phyloP scores from a whole-genome alignment of 805 yeast species.

The Phaffomyces opuntiae region DNA sequence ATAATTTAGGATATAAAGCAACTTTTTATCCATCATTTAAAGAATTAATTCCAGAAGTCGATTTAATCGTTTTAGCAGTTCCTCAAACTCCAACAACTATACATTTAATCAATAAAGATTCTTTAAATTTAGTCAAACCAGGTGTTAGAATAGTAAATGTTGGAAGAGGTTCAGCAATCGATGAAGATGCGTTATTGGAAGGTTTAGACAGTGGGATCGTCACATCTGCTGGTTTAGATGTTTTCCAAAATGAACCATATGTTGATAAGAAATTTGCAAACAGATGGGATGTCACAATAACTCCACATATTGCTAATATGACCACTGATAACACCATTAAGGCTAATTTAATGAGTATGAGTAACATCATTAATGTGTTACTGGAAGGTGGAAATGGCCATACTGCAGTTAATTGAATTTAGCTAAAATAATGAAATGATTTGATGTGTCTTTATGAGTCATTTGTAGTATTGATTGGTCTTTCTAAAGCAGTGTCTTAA shows the following conservation, averaged over 20 bases:
- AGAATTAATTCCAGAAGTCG: slow-evolving; percentile 34
- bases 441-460: background rate
- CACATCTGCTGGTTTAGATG: slow-evolving; percentile 66
- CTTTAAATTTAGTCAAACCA: slow-evolving; percentile 40
- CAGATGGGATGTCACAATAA: slow-evolving; percentile 55
- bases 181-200: slow-evolving; percentile 55
- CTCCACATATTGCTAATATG: slow-evolving; percentile 70
- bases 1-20: slow-evolving; percentile 38
- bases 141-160: slow-evolving; percentile 64
- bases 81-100: slow-evolving; percentile 58
- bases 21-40: slow-evolving; percentile 40
- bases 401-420: slow-evolving; percentile 14
- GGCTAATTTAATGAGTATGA: slow-evolving; percentile 41
- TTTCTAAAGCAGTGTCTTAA: too few species aligned
- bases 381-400: slow-evolving; percentile 33
- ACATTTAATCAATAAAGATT: slow-evolving; percentile 42
- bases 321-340: slow-evolving; percentile 45
- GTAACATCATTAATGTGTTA: slow-evolving; percentile 43
- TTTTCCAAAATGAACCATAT: slow-evolving; percentile 56
- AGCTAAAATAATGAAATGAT: background rate
- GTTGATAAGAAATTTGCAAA: slow-evolving; percentile 42
- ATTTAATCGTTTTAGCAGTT: slow-evolving; percentile 57
- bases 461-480: too few species aligned
- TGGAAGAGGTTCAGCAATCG: slow-evolving; percentile 67
- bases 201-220: slow-evolving; percentile 57